Percentiles rank a stretch among this genome's conserved stretches.
phyloP scores from a whole-genome alignment of 805 yeast species.

The Cephaloascus fragrans region DNA sequence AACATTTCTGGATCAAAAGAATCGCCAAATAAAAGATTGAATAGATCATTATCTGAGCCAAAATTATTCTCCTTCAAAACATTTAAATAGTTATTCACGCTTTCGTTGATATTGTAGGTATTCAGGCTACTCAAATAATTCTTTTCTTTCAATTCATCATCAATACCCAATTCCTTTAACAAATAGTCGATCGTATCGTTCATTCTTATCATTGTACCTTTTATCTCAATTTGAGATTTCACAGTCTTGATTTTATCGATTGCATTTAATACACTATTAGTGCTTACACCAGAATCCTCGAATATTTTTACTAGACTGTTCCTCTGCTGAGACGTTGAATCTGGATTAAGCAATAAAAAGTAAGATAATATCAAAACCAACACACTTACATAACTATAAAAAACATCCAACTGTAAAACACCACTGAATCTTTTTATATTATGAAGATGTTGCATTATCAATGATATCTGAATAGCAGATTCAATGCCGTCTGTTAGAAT shows the following conservation, averaged over 20 bases:
- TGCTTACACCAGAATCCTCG: constrained; percentile 13
- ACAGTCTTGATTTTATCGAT: constrained; percentile 12
- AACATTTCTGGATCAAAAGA: no score
- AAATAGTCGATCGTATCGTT: neutral
- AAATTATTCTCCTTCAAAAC: no score
- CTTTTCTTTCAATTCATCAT: neutral
- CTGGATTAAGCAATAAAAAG: constrained; percentile 13
- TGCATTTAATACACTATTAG: constrained; percentile 15
- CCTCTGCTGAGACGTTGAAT: neutral
- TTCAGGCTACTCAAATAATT: neutral
- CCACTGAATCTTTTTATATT: constrained; percentile 31
- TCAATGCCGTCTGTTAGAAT: constrained; percentile 29
- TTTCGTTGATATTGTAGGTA: neutral
- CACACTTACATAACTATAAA: constrained; percentile 31
- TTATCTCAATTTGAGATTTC: neutral
- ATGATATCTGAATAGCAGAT: constrained; percentile 27
- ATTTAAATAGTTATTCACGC: no score
- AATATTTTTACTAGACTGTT: constrained; percentile 17
- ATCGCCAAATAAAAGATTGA: no score
- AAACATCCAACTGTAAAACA: constrained; percentile 33
- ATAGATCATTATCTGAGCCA: no score
- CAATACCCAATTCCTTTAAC: neutral
- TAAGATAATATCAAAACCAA: constrained; percentile 31
- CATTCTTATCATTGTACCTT: neutral
- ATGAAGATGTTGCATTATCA: constrained; percentile 21